These are phyloP conservation scores for Lentinula aciculospora DNA, from an alignment of 768 basidiomycete genomes.

Conservation along the genomic window DNA sequence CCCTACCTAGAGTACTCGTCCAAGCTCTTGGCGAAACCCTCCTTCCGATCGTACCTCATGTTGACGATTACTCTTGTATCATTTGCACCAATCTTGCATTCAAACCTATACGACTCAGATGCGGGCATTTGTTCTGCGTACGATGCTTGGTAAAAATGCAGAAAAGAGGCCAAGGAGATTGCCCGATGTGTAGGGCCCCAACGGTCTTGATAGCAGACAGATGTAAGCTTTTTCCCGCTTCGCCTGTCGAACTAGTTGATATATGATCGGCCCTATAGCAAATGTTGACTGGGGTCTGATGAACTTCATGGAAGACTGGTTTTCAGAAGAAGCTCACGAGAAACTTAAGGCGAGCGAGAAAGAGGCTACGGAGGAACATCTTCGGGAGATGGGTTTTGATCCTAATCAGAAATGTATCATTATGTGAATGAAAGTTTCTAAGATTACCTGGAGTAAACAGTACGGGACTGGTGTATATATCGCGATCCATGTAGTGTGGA, in stretches of 20 bases:
- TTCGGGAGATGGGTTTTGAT: slow-evolving; percentile 59
- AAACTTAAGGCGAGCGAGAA: slow-evolving; percentile 72
- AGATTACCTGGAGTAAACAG: too few species aligned
- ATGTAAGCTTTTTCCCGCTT: slow-evolving; percentile 39
- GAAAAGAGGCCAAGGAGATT: slow-evolving; percentile 64
- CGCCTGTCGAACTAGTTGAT: not conserved
- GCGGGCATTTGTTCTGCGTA: slow-evolving; percentile 77
- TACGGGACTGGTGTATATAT: too few species aligned
- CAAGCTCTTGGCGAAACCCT: slow-evolving; percentile 80
- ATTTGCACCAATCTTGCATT: slow-evolving; percentile 91
- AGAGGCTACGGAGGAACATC: slow-evolving; percentile 68
- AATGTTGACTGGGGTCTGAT: slow-evolving; percentile 77
- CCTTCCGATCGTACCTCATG: slow-evolving; percentile 71
- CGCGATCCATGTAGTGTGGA: too few species aligned
- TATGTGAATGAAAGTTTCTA: too few species aligned
- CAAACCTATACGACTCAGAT: slow-evolving; percentile 81
- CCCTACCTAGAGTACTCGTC: slow-evolving; percentile 62
- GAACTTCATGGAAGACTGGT: slow-evolving; percentile 91
- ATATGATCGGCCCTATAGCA: slow-evolving; percentile 28
- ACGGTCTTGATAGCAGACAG: slow-evolving; percentile 74
- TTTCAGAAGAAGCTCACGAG: slow-evolving; percentile 72
- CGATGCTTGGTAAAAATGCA: slow-evolving; percentile 90
- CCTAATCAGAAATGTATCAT: slow-evolving; percentile 35
- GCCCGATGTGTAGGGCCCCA: slow-evolving; percentile 80
- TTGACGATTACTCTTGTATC: slow-evolving; percentile 82